These are phyloP conservation scores for Podila minutissima DNA, from an alignment of 192 early-diverging fungal species.

Conservation along the genomic window DNA sequence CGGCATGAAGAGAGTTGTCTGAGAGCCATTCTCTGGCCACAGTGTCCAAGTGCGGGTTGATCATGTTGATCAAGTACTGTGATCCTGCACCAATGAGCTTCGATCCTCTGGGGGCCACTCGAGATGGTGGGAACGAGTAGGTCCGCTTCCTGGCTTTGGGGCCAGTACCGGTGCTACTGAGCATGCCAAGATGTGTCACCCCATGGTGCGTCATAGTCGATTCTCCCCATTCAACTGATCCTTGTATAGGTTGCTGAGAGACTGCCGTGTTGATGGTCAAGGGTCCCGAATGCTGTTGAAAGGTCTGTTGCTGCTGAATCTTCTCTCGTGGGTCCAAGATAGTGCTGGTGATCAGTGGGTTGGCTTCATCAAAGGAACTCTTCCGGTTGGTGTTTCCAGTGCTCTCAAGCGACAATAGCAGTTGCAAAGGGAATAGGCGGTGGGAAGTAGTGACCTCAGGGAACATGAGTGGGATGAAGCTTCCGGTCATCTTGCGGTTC, in stretches of 20 bases:
- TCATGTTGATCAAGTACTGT: slow-evolving; percentile 36
- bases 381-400: slow-evolving; percentile 32
- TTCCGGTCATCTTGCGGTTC: slow-evolving; percentile 45
- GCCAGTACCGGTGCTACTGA: not conserved
- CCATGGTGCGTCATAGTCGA: slow-evolving; percentile 20
- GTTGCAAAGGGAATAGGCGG: slow-evolving; percentile 35
- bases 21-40: slow-evolving; percentile 38
- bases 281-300: slow-evolving; percentile 4
- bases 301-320: not conserved
- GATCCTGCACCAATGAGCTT: slow-evolving; percentile 11
- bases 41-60: slow-evolving; percentile 41
- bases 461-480: slow-evolving; percentile 50
- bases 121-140: slow-evolving; percentile 47
- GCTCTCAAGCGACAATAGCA: slow-evolving; percentile 25
- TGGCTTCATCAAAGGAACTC: slow-evolving; percentile 30
- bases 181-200: not conserved
- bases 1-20: slow-evolving; percentile 3
- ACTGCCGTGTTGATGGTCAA: not conserved
- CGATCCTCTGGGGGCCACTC: slow-evolving; percentile 8
- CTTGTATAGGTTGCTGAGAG: not conserved
- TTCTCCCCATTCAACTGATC: slow-evolving; percentile 2
- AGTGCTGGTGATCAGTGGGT: slow-evolving; percentile 2
- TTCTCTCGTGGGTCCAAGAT: not conserved
- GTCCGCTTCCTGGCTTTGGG: slow-evolving; percentile 30
- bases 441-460: slow-evolving; percentile 34